Evolutionary conservation across 495 filamentous ascomycete species (phyloP).

Genomic region (Letharia lupina): DNA sequence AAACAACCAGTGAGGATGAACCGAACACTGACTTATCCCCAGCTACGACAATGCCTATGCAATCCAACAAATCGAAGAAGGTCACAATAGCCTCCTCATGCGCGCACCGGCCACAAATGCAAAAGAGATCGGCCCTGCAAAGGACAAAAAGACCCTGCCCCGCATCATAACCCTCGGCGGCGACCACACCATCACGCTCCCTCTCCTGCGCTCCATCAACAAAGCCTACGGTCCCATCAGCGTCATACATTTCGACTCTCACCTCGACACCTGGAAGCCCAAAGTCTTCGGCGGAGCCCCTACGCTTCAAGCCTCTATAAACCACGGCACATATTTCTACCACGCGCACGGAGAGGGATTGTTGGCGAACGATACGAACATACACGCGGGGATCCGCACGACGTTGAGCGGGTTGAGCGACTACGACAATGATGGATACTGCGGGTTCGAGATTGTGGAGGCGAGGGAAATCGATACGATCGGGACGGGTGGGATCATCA

Average conservation of each 20-base stretch:
- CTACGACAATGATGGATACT: slow-evolving; percentile 75
- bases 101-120: slow-evolving; percentile 41
- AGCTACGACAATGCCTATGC: slow-evolving; percentile 65
- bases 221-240: slow-evolving; percentile 57
- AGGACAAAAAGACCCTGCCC: slow-evolving; percentile 48
- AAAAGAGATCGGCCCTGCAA: slow-evolving; percentile 42
- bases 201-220: slow-evolving; percentile 56
- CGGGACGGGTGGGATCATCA: slow-evolving; percentile 62
- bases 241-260: slow-evolving; percentile 67
- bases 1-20: background rate
- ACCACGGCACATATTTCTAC: slow-evolving; percentile 81
- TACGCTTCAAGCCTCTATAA: slow-evolving; percentile 57
- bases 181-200: slow-evolving; percentile 57
- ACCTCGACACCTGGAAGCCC: slow-evolving; percentile 59
- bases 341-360: slow-evolving; percentile 62
- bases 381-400: slow-evolving; percentile 80
- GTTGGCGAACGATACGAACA: slow-evolving; percentile 70
- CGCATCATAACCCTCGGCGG: slow-evolving; percentile 62
- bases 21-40: background rate
- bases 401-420: slow-evolving; percentile 63
- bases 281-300: slow-evolving; percentile 65
- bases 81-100: slow-evolving; percentile 46
- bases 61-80: slow-evolving; percentile 65
- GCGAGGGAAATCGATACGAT: slow-evolving; percentile 74
- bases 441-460: slow-evolving; percentile 74